Percentiles rank a stretch among this genome's conserved stretches.
Evolutionary conservation across 78 protist genomes (phyloP).

Genomic region (Cavenderia fasciculata): DNA sequence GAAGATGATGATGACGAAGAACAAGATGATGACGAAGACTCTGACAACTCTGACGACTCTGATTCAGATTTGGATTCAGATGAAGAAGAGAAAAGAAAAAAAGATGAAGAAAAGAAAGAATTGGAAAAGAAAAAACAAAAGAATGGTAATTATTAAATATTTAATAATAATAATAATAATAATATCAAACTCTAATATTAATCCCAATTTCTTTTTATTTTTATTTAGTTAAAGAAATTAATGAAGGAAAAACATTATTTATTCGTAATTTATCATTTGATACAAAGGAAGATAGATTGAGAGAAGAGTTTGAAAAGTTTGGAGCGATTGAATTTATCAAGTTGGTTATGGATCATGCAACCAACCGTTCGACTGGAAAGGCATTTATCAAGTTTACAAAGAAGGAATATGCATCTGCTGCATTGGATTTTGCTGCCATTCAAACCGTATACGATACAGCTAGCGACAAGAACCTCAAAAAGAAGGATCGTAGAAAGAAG

Average conservation of each 20-base stretch:
- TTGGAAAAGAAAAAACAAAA: constrained; percentile 31
- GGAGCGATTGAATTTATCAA: constrained; percentile 34
- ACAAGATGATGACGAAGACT: neutral
- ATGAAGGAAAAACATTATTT: constrained; percentile 51
- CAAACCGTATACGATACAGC: constrained; percentile 6
- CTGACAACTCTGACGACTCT: too few relatives aligned
- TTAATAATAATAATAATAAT: neutral
- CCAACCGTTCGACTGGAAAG: constrained; percentile 55
- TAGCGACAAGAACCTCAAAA: constrained; percentile 1
- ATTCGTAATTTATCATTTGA: constrained; percentile 73
- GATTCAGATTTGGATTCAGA: too few relatives aligned
- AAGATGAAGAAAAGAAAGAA: constrained; percentile 16
- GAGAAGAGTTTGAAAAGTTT: constrained; percentile 19
- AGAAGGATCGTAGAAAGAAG: constrained; percentile 36
- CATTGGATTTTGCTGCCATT: constrained; percentile 6
- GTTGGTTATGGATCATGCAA: constrained; percentile 42
- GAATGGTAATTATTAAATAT: too few relatives aligned
- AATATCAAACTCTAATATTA: neutral
- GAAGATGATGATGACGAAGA: constrained; percentile 22
- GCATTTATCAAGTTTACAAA: constrained; percentile 48
- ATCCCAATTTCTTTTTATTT: neutral
- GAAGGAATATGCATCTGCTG: constrained; percentile 9
- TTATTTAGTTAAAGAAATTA: constrained; percentile 54
- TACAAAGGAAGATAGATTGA: constrained; percentile 46
- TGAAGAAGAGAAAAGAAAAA: constrained; percentile 5